Evolutionary conservation across 2,329 filamentous ascomycete genomes (phyloP), one percentile per base, ranked within the genome.

Genomic region (Chrysosporium queenslandicum): DNA sequence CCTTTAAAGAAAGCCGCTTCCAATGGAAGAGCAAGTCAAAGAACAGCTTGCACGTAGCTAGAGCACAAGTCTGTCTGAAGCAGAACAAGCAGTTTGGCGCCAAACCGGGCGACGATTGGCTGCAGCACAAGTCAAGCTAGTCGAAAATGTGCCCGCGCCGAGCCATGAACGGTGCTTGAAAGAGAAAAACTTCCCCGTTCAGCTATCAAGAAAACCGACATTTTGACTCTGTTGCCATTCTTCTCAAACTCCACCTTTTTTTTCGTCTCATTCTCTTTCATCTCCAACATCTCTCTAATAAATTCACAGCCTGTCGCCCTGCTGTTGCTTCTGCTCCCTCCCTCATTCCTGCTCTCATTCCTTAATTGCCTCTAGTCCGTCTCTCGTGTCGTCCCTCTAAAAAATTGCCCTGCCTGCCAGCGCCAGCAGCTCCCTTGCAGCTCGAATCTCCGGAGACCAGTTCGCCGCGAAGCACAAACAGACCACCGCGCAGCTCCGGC

Each of bases 401-500:
- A 37, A 2, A 21, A 29, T 25, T 25, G 25, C 27, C 25, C 39
- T 14, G 23, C 11, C 37, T 25, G 27, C 37, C 3, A 32, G 23
- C 6, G 14, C 23, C 18, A 8, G 34, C 16, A 41, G 39, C 36
- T 37, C 27, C 18, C 27, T 42, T 18, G 16, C 9, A 42, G 18
- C 47, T 34, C 14, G 16, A 21, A 34, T 45, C n/a, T 40, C 29
- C 34, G 23, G 30, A 50, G 49, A 18, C 21, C 8, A 27, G 11
- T 27, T 21, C n/a, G 49, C 43, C 51, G 37, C 51, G 18, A 48
- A 36, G 11, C 16, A 46, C 21, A 34, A 46, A 4, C 34, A 32
- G 20, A 16, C 32, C 18, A 25, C 41, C 52, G 47, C 37, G 58
- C 61, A 59, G 64, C 64, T 61, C 61, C 63, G 59, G 64, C 67